Conservation (phyloP, 257 asterid genomes). For the Rhazya stricta region DNA sequence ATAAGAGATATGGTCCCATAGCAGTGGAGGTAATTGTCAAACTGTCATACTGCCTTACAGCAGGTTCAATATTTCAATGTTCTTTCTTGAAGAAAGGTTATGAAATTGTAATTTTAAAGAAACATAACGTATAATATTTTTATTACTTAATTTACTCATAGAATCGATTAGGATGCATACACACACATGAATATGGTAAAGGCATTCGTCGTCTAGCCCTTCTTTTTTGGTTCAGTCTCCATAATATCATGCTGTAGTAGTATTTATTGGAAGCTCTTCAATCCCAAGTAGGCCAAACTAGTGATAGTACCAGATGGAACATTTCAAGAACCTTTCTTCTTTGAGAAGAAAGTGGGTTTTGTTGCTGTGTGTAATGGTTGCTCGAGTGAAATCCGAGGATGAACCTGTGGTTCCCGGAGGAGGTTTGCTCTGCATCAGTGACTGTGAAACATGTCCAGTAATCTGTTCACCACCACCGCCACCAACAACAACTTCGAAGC, state of each 20-base stretch:
- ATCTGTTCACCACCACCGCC: conserved; percentile 72
- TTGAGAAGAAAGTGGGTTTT: conserved; percentile 19
- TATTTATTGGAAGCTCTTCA: background rate
- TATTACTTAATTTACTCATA: too few relatives aligned
- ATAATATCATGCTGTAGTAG: background rate
- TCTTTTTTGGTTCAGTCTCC: background rate
- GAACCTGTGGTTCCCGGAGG: conserved; percentile 27
- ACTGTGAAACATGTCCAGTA: conserved; percentile 63
- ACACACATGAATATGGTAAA: conserved; percentile 7
- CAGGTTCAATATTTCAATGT: background rate
- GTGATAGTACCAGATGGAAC: conserved; percentile 27
- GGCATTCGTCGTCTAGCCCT: conserved; percentile 1
- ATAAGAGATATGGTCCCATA: background rate
- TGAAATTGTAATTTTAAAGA: too few relatives aligned
- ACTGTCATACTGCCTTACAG: conserved; percentile 3
- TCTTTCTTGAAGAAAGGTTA: conserved; percentile 1
- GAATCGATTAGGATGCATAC: background rate
- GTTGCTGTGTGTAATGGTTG: conserved; percentile 21
- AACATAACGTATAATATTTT: too few relatives aligned
- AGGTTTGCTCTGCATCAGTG: conserved; percentile 61
- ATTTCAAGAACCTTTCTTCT: conserved; percentile 17
- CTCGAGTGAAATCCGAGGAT: conserved; percentile 22
- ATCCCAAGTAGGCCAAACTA: conserved; percentile 11
- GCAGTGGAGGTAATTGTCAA: conserved; percentile 1
- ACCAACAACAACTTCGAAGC: conserved; percentile 18